Evolutionary conservation across 106 monocot species (phyloP).

Genomic region (Acorus gramineus): DNA sequence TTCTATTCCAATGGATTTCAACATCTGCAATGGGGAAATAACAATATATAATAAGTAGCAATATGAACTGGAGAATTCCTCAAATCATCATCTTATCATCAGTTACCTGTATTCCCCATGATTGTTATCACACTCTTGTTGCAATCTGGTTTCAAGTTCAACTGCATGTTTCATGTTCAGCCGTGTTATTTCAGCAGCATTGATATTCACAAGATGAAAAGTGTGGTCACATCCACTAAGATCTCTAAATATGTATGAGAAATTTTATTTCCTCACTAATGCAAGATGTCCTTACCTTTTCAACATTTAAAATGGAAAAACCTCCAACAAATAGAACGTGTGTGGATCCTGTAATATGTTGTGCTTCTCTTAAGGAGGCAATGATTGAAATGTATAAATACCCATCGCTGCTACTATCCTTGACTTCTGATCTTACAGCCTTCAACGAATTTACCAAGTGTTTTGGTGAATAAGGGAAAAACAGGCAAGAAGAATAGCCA

Average conservation of each 20-base stretch:
- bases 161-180: conserved; percentile 19
- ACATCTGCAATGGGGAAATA: conserved; percentile 39
- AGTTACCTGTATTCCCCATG: conserved; percentile 71
- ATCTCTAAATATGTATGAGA: background rate
- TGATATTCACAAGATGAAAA: conserved; percentile 1
- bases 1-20: conserved; percentile 63
- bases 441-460: conserved; percentile 39
- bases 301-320: conserved; percentile 42
- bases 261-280: too few relatives aligned
- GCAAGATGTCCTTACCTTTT: conserved; percentile 26
- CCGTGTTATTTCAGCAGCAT: background rate
- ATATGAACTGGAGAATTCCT: background rate
- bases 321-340: conserved; percentile 71
- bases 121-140: conserved; percentile 54
- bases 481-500: conserved; percentile 57
- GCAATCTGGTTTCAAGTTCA: conserved; percentile 50
- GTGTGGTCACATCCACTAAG: background rate
- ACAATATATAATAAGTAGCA: conserved; percentile 9
- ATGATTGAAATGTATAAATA: conserved; percentile 38
- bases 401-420: conserved; percentile 15
- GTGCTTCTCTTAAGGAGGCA: conserved; percentile 52
- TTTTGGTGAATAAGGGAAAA: conserved; percentile 75
- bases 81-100: background rate
- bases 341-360: conserved; percentile 41
- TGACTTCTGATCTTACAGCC: conserved; percentile 8